Conservation (phyloP, 345 rosid species). For the Euphorbia pulcherrima region DNA sequence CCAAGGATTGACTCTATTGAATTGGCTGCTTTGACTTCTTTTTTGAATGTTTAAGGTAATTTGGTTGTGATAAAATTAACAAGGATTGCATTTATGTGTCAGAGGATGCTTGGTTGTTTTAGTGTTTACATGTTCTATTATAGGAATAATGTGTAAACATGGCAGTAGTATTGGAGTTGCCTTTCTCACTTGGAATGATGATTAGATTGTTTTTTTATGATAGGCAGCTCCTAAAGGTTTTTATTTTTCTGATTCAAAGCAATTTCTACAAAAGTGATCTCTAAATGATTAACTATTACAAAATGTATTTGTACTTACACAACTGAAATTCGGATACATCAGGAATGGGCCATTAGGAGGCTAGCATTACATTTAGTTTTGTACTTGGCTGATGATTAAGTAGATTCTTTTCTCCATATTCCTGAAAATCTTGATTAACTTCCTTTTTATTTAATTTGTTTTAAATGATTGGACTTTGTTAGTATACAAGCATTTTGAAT, state of each 20-base stretch:
- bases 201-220: background rate
- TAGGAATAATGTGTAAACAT: too few relatives aligned
- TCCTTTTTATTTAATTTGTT: too few relatives aligned
- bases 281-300: background rate
- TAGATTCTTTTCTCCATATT: too few relatives aligned
- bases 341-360: background rate
- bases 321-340: background rate
- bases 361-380: background rate
- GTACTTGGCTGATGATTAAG: background rate
- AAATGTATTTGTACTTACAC: background rate
- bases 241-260: background rate
- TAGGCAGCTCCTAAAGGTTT: background rate
- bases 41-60: too few relatives aligned
- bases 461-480: too few relatives aligned
- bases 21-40: too few relatives aligned
- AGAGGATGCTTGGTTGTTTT: too few relatives aligned
- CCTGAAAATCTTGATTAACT: too few relatives aligned
- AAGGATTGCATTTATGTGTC: too few relatives aligned
- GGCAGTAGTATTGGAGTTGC: background rate
- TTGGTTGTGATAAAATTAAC: too few relatives aligned
- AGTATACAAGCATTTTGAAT: background rate
- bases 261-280: background rate
- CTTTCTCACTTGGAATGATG: background rate
- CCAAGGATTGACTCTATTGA: background rate
- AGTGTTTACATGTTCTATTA: too few relatives aligned